These are phyloP conservation scores for Laetiporus sulphureus DNA, from an alignment of 1,284 basidiomycete species.

Conservation along the genomic window DNA sequence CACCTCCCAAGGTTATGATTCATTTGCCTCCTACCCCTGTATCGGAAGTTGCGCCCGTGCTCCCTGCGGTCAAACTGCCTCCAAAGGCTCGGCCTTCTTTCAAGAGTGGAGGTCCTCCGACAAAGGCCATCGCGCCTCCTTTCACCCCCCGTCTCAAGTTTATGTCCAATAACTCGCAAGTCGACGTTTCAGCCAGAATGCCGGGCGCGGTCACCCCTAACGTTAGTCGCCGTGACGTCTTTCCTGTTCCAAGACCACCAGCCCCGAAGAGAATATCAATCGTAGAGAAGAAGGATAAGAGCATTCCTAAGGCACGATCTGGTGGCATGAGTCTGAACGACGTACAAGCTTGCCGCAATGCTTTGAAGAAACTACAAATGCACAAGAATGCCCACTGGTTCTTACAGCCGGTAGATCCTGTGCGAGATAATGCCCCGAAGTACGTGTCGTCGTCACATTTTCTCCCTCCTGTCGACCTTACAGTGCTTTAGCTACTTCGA, in stretches of 20 bases:
- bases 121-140: slow-evolving; percentile 37
- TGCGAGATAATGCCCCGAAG: slow-evolving; percentile 82
- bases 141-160: slow-evolving; percentile 52
- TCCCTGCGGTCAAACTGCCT: slow-evolving; percentile 43
- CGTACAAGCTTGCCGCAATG: slow-evolving; percentile 72
- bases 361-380: slow-evolving; percentile 74
- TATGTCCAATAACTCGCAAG: slow-evolving; percentile 26
- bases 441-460: slow-evolving; percentile 27
- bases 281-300: slow-evolving; percentile 29
- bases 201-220: slow-evolving; percentile 16
- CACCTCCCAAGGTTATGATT: slow-evolving; percentile 82
- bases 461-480: not conserved
- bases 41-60: slow-evolving; percentile 47
- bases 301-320: slow-evolving; percentile 67
- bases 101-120: slow-evolving; percentile 37
- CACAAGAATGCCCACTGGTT: slow-evolving; percentile 74
- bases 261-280: slow-evolving; percentile 11
- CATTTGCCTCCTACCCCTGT: slow-evolving; percentile 78
- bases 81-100: slow-evolving; percentile 33
- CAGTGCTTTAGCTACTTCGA: slow-evolving; percentile 71
- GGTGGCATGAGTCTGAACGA: slow-evolving; percentile 81
- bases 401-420: slow-evolving; percentile 85
- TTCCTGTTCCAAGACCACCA: slow-evolving; percentile 23
- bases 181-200: slow-evolving; percentile 17
- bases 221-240: slow-evolving; percentile 8